Evolutionary conservation across 1,139 yeast genomes (phyloP).

Genomic region (Pneumocystis carinii): DNA sequence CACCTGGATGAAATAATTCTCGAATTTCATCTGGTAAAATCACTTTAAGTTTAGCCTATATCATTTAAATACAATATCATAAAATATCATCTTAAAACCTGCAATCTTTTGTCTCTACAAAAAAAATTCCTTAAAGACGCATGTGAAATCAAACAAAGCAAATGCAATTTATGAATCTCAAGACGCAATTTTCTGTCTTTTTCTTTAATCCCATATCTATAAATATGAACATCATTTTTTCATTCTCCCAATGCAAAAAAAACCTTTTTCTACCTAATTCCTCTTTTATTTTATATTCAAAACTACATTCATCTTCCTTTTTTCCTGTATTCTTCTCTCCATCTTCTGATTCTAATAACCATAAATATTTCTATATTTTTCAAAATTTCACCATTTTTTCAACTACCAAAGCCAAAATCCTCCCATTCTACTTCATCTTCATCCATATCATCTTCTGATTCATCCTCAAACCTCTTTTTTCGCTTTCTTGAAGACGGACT

Average conservation of each 20-base stretch:
- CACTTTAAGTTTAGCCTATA: slow-evolving; percentile 18
- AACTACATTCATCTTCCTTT: background rate
- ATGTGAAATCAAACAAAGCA: slow-evolving; percentile 47
- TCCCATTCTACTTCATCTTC: background rate
- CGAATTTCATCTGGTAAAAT: slow-evolving; percentile 35
- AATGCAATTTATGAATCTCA: slow-evolving; percentile 43
- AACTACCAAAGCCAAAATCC: background rate
- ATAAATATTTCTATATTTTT: background rate
- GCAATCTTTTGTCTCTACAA: slow-evolving; percentile 34
- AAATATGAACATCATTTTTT: background rate
- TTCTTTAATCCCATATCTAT: slow-evolving; percentile 28
- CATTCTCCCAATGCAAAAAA: background rate
- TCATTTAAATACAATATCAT: background rate
- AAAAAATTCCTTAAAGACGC: slow-evolving; percentile 68
- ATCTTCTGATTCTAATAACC: background rate
- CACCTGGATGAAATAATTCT: slow-evolving; percentile 35
- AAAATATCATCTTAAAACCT: slow-evolving; percentile 19
- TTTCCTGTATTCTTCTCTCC: no score
- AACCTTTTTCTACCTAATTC: background rate
- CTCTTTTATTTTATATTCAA: background rate
- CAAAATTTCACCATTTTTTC: background rate
- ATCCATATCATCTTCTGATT: background rate
- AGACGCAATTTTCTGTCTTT: slow-evolving; percentile 44
- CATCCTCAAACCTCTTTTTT: background rate
- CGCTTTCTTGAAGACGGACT: background rate